phyloP scores from a whole-genome alignment of 345 rosid species.

The Salix caprea region DNA sequence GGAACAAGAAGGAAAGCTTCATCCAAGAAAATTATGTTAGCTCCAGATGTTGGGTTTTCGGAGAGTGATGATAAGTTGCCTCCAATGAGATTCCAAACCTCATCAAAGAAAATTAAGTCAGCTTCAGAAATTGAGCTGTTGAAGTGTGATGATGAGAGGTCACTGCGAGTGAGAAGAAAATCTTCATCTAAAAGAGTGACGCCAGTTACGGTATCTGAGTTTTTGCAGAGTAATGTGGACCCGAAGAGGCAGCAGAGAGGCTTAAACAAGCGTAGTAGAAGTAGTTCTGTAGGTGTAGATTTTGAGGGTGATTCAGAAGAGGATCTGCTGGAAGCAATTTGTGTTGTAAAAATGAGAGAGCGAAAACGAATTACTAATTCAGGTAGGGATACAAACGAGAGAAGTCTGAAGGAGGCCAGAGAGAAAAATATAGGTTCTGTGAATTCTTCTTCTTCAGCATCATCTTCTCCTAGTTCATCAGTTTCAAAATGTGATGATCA shows the following conservation, averaged over 20 bases:
- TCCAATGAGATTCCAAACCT: neutral
- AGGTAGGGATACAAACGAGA: neutral
- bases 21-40: neutral
- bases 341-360: slow-evolving; percentile 21
- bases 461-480: slow-evolving; percentile 22
- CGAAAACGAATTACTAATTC: slow-evolving; percentile 8
- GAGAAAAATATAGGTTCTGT: slow-evolving; percentile 1
- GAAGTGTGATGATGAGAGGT: neutral
- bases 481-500: slow-evolving; percentile 19
- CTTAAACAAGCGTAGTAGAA: slow-evolving; percentile 4
- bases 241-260: slow-evolving; percentile 22
- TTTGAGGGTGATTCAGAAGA: slow-evolving; percentile 23
- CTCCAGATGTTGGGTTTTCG: slow-evolving; percentile 1
- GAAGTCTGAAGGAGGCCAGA: slow-evolving; percentile 9
- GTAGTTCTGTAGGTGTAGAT: slow-evolving; percentile 5
- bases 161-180: neutral
- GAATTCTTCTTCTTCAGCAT: slow-evolving; percentile 13
- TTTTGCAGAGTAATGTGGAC: slow-evolving; percentile 1
- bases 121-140: slow-evolving; percentile 1
- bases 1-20: neutral
- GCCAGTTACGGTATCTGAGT: slow-evolving; percentile 1
- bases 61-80: neutral
- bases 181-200: slow-evolving; percentile 18
- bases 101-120: neutral
- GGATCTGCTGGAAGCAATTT: slow-evolving; percentile 13